phyloP scores from a whole-genome alignment of 495 filamentous ascomycete genomes.

The Hypoxylon fragiforme region DNA sequence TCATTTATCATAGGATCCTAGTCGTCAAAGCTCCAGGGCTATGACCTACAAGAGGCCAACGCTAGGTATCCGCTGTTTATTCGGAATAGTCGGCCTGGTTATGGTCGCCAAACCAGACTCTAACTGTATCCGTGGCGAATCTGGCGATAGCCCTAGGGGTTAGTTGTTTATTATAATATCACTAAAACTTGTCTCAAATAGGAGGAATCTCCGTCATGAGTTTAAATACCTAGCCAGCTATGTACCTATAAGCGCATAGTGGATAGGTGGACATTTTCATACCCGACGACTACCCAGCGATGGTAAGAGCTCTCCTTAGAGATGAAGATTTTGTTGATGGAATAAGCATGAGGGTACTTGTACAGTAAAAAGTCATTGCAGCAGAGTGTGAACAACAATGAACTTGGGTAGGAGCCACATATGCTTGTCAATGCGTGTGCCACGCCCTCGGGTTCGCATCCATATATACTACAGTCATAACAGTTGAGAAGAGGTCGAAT shows the following conservation, averaged over 20 bases:
- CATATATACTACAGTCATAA: slow-evolving; percentile 1
- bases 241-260: no score
- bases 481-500: no score
- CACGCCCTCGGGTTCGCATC: slow-evolving; percentile 5
- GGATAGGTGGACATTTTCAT: slow-evolving; percentile 1
- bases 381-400: slow-evolving; percentile 6
- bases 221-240: no score
- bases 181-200: slow-evolving; percentile 27
- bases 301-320: neutral
- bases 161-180: slow-evolving; percentile 8
- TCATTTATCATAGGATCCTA: slow-evolving; percentile 9
- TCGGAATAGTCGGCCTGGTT: slow-evolving; percentile 10
- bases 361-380: slow-evolving; percentile 1
- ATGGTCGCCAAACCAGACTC: neutral
- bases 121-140: neutral
- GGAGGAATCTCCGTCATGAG: neutral
- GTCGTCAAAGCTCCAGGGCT: slow-evolving; percentile 7
- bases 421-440: no score
- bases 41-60: slow-evolving; percentile 14
- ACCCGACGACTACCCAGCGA: neutral
- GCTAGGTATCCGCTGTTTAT: slow-evolving; percentile 2
- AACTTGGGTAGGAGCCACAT: no score
- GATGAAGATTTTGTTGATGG: slow-evolving; percentile 8
- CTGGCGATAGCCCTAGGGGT: no score
- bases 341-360: slow-evolving; percentile 6